phyloP scores from a whole-genome alignment of 805 yeast genomes.

The Candida krabiensis region DNA sequence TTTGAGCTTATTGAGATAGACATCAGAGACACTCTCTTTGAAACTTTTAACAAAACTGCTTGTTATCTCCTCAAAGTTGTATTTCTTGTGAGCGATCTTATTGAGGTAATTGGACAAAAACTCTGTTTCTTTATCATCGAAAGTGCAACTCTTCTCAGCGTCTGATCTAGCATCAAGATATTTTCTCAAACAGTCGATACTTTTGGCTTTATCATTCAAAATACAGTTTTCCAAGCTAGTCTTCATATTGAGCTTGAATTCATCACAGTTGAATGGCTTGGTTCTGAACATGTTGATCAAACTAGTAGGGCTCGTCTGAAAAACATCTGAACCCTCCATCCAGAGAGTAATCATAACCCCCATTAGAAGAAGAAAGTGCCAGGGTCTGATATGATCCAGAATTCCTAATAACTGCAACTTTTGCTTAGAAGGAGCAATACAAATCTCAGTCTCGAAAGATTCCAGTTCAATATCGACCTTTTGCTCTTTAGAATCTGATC shows the following conservation, averaged over 20 bases:
- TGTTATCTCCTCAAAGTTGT: no score
- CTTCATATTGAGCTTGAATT: constrained; percentile 4
- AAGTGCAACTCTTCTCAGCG: constrained; percentile 11
- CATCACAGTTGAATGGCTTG: constrained; percentile 8
- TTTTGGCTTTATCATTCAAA: constrained; percentile 3
- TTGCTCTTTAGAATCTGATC: no score
- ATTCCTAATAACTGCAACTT: no score
- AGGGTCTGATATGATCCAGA: constrained; percentile 10
- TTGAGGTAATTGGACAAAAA: neutral
- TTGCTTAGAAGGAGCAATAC: neutral
- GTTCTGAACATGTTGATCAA: constrained; percentile 1
- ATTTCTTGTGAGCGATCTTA: constrained; percentile 1
- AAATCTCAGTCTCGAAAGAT: neutral
- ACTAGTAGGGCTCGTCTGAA: neutral
- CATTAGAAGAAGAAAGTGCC: constrained; percentile 14
- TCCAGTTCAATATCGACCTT: no score
- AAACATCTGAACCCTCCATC: constrained; percentile 7
- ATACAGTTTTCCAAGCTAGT: constrained; percentile 11
- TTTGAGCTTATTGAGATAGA: no score
- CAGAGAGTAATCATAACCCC: constrained; percentile 12
- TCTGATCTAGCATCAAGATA: constrained; percentile 10
- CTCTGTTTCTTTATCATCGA: constrained; percentile 7
- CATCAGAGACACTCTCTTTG: no score
- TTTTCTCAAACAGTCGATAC: constrained; percentile 10
- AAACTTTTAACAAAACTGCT: no score